Evolutionary conservation across 306 rosid species (phyloP).

Genomic region (Corylus avellana): DNA sequence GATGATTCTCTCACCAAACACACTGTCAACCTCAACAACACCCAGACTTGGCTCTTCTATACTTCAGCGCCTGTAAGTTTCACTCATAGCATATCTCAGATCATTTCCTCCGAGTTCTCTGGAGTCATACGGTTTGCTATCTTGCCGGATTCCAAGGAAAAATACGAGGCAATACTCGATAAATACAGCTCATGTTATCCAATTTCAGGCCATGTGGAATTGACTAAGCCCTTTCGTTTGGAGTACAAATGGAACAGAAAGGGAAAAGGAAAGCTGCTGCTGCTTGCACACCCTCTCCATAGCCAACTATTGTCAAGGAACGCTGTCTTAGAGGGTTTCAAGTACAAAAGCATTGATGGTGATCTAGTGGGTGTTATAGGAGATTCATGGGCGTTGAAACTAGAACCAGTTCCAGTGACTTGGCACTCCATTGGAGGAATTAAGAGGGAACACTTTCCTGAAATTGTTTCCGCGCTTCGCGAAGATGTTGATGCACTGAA

Average conservation of each 20-base stretch:
- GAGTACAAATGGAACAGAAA: constrained; percentile 71
- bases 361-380: constrained; percentile 90
- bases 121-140: constrained; percentile 66
- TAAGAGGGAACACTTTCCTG: constrained; percentile 43
- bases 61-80: constrained; percentile 59
- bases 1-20: constrained; percentile 53
- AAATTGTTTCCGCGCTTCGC: constrained; percentile 56
- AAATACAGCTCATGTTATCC: constrained; percentile 74
- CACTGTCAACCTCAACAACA: constrained; percentile 62
- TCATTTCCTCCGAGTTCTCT: constrained; percentile 51
- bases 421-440: constrained; percentile 77
- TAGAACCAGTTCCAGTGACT: constrained; percentile 67
- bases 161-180: constrained; percentile 55
- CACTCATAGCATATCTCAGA: constrained; percentile 31
- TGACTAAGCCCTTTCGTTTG: constrained; percentile 54
- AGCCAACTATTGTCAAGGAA: constrained; percentile 43
- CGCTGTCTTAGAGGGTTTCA: constrained; percentile 56
- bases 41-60: constrained; percentile 80
- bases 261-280: constrained; percentile 74
- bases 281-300: constrained; percentile 93
- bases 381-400: constrained; percentile 68
- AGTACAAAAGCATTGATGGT: constrained; percentile 76
- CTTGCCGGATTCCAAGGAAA: constrained; percentile 52
- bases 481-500: constrained; percentile 63
- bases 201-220: constrained; percentile 61